Percentiles rank a stretch among this genome's conserved stretches.
Conservation (phyloP, 306 rosid genomes). For the Clitoria ternatea region DNA sequence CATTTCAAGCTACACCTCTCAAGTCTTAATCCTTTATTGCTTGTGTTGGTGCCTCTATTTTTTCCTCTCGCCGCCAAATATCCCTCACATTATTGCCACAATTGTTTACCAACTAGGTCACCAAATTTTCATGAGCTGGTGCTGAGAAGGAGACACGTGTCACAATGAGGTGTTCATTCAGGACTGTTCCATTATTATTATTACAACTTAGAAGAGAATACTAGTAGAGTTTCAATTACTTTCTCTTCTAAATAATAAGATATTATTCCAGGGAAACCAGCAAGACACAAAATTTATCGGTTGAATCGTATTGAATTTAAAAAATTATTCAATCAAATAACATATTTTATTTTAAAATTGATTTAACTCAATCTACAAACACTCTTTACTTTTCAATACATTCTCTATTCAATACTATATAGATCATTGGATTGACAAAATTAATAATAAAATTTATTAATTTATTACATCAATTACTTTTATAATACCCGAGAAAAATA, state of each 20-base stretch:
- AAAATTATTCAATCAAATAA: no score
- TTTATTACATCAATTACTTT: no score
- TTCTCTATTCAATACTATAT: no score
- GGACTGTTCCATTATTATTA: slow-evolving; percentile 9
- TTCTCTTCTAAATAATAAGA: background rate
- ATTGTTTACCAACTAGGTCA: slow-evolving; percentile 4
- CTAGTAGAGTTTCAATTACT: background rate
- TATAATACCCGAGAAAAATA: no score
- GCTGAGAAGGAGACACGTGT: slow-evolving; percentile 29
- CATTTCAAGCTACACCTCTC: no score
- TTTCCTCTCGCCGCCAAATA: slow-evolving; percentile 22
- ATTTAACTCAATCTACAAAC: no score
- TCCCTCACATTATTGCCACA: background rate
- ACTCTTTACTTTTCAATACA: no score
- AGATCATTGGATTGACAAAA: no score
- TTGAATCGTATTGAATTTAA: no score
- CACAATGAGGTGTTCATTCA: background rate
- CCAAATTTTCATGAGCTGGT: slow-evolving; percentile 30
- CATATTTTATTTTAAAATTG: no score
- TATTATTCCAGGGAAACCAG: background rate
- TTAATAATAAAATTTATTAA: no score
- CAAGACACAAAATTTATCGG: background rate
- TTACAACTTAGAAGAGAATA: background rate
- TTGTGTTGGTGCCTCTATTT: background rate
- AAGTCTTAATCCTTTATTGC: background rate